Base-by-base conservation (phyloP, 2,329 filamentous ascomycete species). In the Alternaria hordeiaustralica region DNA sequence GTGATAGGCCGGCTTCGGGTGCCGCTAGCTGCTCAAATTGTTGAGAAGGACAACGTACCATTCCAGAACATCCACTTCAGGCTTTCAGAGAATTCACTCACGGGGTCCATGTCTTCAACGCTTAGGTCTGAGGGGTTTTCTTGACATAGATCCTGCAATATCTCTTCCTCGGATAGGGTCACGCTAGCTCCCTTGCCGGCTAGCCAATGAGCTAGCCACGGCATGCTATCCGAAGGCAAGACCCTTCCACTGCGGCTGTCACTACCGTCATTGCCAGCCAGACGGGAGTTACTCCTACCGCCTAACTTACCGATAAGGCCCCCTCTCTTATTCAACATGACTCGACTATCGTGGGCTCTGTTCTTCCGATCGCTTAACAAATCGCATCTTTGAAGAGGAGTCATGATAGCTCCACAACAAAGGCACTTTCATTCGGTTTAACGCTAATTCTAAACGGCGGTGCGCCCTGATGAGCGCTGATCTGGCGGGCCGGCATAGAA, bases 181-280 rank as follows among this genome's bases (percentile, higher is more conserved):
- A 53, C 30, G 49, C 49, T 53, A 53, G 28, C 30, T 15, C 11
- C 28, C 20, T 41, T 53, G 9, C 13, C 11, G 13, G 28, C 30
- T 41, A 53, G 20, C 49, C 49, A 53, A 53, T 53, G 20, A 53
- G 49, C 49, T 53, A 36, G 30, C 18, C 30, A n/a, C 49, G 58
- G 58, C 13, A 55, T 26, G 50, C 58, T 54, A 36, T 55, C 49
- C 21, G 58, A 55, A 23, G 50, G 58, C 26, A 50, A 60, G 50
- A 47, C 43, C 26, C 28, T 53, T 20, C 20, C 28, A 25, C 20
- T 10, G 21, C 7, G 47, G 26, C 47, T 21, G 28, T 33, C 18
- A 51, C 28, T 33, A 33, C 47, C 30, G 49, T 53, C 30, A 36
- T 21, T 53, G 30, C 30, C 12, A 36, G 49, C 49, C 49, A 53